Base-by-base conservation (phyloP, 2,329 filamentous ascomycete species). In the Fusarium sp. region DNA sequence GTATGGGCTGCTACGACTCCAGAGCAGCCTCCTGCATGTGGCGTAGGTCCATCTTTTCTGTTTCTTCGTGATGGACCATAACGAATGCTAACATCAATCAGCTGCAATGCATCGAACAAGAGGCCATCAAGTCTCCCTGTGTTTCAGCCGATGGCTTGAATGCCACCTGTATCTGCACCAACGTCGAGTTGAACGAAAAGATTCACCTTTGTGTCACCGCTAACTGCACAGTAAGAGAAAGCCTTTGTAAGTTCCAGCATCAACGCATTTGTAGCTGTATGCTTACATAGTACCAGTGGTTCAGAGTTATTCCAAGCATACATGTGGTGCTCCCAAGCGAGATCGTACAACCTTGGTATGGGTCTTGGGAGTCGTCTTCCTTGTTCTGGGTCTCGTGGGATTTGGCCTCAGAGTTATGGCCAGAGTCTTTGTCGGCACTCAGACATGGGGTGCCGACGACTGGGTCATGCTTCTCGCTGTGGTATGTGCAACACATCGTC, bases 11-110 rank as follows among this genome's bases (percentile, higher is more conserved):
- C 54, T 18, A 57, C 53, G n/a, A 34, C 42, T n/a, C 39, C 60
- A 7, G 45, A 45, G n/a, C 46, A 51, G 33, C 65, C 66, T 48
- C 69, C 68, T 7, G 48, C 42, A 20, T 71, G 69, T 58, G 66
- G 59, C 45, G 63, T 66, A 28, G 22, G 63, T 39, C 6, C 18
- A 31, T 5, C 24, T 54, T 48, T 8, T 36, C 5, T 6, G 4
- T 22, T 33, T 31, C 17, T 7, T 26, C 39, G 18, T 58, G 54
- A 48, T 24, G 31, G 31, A n/a, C 15, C 14, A 31, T 6, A 34
- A 4, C 20, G n/a, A 2, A 13, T 49, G 3, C 60, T 66, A 15
- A 66, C 22, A 22, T 11, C 26, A 8, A 0, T 7, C 18, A 66
- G 63, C 20, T 26, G 1, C 7, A 24, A 4, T 66, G 63, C 9